Conservation (phyloP, 495 filamentous ascomycete genomes). For the Hypoxylon intermedium region DNA sequence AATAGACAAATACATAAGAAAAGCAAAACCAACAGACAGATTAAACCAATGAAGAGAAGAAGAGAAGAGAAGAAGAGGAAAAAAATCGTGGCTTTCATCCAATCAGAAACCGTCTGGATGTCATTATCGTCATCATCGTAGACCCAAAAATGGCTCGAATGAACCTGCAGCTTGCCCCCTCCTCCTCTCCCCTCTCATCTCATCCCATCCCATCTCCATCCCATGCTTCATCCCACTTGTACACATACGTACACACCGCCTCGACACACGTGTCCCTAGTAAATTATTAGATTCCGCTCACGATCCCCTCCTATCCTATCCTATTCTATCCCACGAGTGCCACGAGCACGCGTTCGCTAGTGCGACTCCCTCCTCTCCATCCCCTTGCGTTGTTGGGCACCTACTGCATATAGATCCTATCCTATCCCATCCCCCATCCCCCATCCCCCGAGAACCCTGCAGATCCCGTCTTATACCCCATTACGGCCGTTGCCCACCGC, state of each 20-base stretch:
- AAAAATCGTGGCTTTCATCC: slow-evolving; percentile 27
- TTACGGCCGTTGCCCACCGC: slow-evolving; percentile 9
- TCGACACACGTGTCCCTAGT: too few species aligned
- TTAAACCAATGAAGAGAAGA: slow-evolving; percentile 9
- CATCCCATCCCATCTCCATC: too few species aligned
- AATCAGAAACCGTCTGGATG: slow-evolving; percentile 26
- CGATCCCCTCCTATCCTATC: not conserved
- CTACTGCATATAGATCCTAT: not conserved
- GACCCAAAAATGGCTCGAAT: not conserved
- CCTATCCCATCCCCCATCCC: slow-evolving; percentile 3
- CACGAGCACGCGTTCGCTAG: not conserved
- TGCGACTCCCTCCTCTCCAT: not conserved
- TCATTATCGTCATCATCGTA: slow-evolving; percentile 33
- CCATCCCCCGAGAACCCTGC: slow-evolving; percentile 7
- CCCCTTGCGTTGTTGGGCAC: not conserved
- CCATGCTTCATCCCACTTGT: too few species aligned
- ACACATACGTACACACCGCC: too few species aligned
- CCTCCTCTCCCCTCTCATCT: not conserved
- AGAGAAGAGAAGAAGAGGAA: slow-evolving; percentile 14
- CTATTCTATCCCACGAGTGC: not conserved
- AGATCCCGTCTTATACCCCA: slow-evolving; percentile 7
- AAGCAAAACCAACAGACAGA: not conserved
- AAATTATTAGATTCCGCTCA: too few species aligned
- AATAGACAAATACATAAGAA: slow-evolving; percentile 3
- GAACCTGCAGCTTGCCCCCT: not conserved